A percentile compares a stretch with the other conserved stretches of the same genome.
Conservation (phyloP, 805 yeast genomes). For the Wickerhamomyces chambardii region DNA sequence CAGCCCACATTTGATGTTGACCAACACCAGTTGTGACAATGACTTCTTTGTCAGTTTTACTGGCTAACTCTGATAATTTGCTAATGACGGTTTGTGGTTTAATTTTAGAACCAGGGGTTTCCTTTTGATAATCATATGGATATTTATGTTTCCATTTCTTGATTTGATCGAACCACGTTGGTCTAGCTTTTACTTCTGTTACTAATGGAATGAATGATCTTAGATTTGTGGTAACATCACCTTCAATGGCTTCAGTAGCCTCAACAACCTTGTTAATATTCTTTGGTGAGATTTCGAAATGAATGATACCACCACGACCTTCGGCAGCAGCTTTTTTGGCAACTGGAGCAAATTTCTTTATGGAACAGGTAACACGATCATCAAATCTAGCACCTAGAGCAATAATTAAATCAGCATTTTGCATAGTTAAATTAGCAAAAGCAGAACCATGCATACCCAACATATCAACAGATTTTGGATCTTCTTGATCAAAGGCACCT, state of each 20-base stretch:
- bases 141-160: conserved; percentile 77
- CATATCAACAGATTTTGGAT: conserved; percentile 88
- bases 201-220: conserved; percentile 65
- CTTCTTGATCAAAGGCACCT: conserved; percentile 91
- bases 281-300: conserved; percentile 93
- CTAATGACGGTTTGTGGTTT: conserved; percentile 90
- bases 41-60: conserved; percentile 58
- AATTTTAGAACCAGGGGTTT: conserved; percentile 71
- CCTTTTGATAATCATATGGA: conserved; percentile 77
- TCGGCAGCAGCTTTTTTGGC: conserved; percentile 86
- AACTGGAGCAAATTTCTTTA: conserved; percentile 85
- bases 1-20: conserved; percentile 99
- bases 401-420: conserved; percentile 84
- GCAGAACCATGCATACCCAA: conserved; percentile 98
- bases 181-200: conserved; percentile 53
- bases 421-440: conserved; percentile 91
- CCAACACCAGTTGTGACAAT: conserved; percentile 98
- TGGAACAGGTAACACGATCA: conserved; percentile 91
- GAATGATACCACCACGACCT: conserved; percentile 91
- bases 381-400: conserved; percentile 98
- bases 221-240: conserved; percentile 83
- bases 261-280: conserved; percentile 96
- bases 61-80: conserved; percentile 68
- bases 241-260: conserved; percentile 95
- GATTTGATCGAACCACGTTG: conserved; percentile 72